Evolutionary conservation across 768 basidiomycete species (phyloP).

Genomic region (Serendipita sp.): DNA sequence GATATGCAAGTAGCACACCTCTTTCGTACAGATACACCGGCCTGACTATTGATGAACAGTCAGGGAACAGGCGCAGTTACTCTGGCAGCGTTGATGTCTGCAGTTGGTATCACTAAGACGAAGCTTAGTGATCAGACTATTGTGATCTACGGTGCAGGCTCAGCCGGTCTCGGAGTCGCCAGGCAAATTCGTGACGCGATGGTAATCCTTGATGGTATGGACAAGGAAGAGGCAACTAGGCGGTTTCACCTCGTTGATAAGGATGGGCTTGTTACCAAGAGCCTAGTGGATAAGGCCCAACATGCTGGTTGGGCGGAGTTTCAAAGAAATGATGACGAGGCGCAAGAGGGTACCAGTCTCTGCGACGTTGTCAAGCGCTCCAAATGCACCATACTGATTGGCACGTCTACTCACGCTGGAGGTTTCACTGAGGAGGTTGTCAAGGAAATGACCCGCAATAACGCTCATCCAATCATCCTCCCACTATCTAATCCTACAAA

Average conservation of each 20-base stretch:
- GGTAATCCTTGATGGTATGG: constrained; percentile 20
- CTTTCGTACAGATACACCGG: background rate
- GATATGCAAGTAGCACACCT: constrained; percentile 42
- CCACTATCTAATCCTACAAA: constrained; percentile 70
- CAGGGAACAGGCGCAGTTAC: constrained; percentile 69
- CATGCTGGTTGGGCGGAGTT: constrained; percentile 37
- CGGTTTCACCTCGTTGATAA: constrained; percentile 62
- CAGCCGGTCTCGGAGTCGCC: constrained; percentile 69
- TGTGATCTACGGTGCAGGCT: constrained; percentile 65
- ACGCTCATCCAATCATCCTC: constrained; percentile 65
- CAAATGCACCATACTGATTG: constrained; percentile 70
- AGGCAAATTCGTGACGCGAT: constrained; percentile 65
- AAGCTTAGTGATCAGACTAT: constrained; percentile 59
- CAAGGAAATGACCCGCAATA: constrained; percentile 46
- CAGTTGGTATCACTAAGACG: constrained; percentile 45
- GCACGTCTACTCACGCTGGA: constrained; percentile 61
- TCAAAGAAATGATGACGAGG: constrained; percentile 37
- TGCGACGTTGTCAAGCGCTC: constrained; percentile 55
- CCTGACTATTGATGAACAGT: constrained; percentile 19
- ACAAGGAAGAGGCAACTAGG: constrained; percentile 40
- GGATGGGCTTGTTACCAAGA: constrained; percentile 42
- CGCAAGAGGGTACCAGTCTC: constrained; percentile 29
- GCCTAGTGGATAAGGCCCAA: constrained; percentile 26
- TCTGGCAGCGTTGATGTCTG: constrained; percentile 50
- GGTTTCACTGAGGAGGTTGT: constrained; percentile 65